These are phyloP conservation scores for Amanita phalloides DNA, from an alignment of 768 basidiomycete genomes.

Conservation along the genomic window DNA sequence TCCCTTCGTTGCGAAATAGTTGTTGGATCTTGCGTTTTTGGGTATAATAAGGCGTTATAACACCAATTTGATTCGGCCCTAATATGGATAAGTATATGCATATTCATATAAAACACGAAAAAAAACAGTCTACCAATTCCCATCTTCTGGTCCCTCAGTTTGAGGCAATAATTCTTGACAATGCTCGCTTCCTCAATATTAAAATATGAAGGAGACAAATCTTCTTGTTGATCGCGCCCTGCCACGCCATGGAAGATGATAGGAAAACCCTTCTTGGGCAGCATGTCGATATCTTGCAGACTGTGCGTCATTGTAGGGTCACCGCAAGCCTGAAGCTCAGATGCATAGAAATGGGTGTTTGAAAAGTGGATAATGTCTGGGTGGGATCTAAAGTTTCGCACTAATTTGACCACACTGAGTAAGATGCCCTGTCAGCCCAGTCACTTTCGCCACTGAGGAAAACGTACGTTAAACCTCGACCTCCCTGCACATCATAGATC, in stretches of 20 bases:
- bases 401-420: constrained; percentile 43
- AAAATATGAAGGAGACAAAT: constrained; percentile 52
- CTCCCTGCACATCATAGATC: constrained; percentile 24
- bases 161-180: constrained; percentile 36
- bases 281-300: constrained; percentile 23
- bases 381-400: constrained; percentile 52
- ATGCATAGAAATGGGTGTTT: constrained; percentile 45
- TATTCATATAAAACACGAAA: not conserved
- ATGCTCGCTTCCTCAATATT: constrained; percentile 43
- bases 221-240: constrained; percentile 46
- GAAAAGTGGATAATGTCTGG: constrained; percentile 42
- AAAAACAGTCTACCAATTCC: constrained; percentile 25
- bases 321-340: constrained; percentile 25
- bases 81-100: not conserved
- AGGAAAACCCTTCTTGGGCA: constrained; percentile 37
- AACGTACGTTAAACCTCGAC: constrained; percentile 26
- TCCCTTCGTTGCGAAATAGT: constrained; percentile 19
- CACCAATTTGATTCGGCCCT: constrained; percentile 40
- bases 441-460: constrained; percentile 5
- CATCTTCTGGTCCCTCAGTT: constrained; percentile 24
- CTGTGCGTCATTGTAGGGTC: constrained; percentile 24
- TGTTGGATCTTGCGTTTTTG: constrained; percentile 44
- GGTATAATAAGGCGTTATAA: constrained; percentile 62
- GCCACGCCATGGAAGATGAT: constrained; percentile 44
- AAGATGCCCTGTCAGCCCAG: not conserved